Percentiles rank a stretch among this genome's conserved stretches.
These are phyloP conservation scores for Cladorrhinum sp. DNA, from an alignment of 2,329 filamentous ascomycete species.

Conservation along the genomic window DNA sequence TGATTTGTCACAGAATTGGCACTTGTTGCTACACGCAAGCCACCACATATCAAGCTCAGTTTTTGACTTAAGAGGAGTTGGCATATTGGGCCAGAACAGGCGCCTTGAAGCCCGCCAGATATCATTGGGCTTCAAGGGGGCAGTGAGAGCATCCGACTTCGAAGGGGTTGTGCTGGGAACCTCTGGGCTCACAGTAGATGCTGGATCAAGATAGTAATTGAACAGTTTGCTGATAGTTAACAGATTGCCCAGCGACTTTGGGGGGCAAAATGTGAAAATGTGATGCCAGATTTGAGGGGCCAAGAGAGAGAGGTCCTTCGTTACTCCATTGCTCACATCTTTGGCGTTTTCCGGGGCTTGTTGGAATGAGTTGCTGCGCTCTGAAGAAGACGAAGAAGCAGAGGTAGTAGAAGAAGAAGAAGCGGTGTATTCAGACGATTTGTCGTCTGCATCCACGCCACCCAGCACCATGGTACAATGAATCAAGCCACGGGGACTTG, in stretches of 20 bases:
- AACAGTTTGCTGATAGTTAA: conserved; percentile 67
- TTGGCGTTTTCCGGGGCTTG: background rate
- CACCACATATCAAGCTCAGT: conserved; percentile 76
- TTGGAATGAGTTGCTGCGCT: background rate
- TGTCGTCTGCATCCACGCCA: conserved; percentile 9
- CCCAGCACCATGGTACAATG: background rate
- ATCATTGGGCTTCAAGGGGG: conserved; percentile 52
- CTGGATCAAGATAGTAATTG: conserved; percentile 55
- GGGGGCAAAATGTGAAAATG: conserved; percentile 65
- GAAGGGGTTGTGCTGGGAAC: conserved; percentile 33
- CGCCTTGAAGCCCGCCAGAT: conserved; percentile 72
- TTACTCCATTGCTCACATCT: background rate
- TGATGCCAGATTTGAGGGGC: conserved; percentile 67
- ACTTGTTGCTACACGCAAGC: conserved; percentile 59
- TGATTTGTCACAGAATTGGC: conserved; percentile 63
- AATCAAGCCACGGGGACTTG: background rate
- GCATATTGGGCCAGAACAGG: conserved; percentile 63
- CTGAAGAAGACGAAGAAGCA: background rate
- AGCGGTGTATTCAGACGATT: background rate
- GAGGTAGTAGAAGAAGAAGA: background rate
- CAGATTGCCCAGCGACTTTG: conserved; percentile 61
- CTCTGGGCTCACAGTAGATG: conserved; percentile 33
- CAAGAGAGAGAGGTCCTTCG: conserved; percentile 37
- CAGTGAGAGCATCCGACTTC: conserved; percentile 28
- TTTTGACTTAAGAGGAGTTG: conserved; percentile 61